Conservation (phyloP, 148 eudicot species). For the Rhododendron mucronatum region DNA sequence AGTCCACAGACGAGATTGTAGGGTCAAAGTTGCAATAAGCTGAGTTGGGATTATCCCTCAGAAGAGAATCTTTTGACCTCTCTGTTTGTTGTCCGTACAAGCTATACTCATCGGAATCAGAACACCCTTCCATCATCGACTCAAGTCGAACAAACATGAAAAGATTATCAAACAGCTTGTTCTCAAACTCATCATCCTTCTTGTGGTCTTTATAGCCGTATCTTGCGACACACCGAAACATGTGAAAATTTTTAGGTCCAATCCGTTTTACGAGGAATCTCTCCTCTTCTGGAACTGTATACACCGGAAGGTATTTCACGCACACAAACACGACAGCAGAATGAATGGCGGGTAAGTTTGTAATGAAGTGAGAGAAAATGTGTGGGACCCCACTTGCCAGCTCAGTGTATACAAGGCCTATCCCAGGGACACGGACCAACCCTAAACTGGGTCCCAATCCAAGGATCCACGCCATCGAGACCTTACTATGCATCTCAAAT, state of each 20-base stretch:
- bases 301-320: conserved; percentile 92
- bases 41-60: conserved; percentile 19
- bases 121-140: conserved; percentile 94
- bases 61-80: conserved; percentile 38
- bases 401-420: conserved; percentile 98
- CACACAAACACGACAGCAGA: conserved; percentile 88
- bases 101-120: conserved; percentile 91
- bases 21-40: conserved; percentile 19
- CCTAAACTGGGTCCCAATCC: conserved; percentile 97
- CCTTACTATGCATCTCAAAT: conserved; percentile 93
- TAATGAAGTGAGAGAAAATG: conserved; percentile 92
- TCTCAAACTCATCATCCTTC: conserved; percentile 90
- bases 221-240: conserved; percentile 95
- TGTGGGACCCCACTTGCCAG: conserved; percentile 91
- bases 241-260: conserved; percentile 92
- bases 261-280: conserved; percentile 86
- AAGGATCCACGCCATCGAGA: conserved; percentile 92
- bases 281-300: conserved; percentile 93
- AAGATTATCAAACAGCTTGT: conserved; percentile 71
- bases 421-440: conserved; percentile 87
- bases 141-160: conserved; percentile 81
- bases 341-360: conserved; percentile 93
- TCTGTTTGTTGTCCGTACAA: conserved; percentile 66
- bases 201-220: conserved; percentile 95
- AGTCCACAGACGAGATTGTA: conserved; percentile 62